phyloP scores from a whole-genome alignment of 2,329 filamentous ascomycete genomes.

The Pseudogymnoascus verrucosus region DNA sequence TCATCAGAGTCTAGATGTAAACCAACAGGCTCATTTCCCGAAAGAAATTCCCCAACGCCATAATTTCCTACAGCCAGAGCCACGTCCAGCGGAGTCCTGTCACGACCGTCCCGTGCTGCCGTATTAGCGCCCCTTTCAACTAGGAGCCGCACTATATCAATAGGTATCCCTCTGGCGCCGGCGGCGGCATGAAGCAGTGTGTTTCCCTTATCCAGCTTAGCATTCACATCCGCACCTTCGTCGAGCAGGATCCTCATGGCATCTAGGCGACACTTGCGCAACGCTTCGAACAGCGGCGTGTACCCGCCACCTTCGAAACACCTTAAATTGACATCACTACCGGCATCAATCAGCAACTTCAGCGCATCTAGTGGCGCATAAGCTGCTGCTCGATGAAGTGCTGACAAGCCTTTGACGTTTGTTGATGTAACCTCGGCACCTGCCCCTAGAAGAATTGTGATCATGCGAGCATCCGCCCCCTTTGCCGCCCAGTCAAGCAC shows the following conservation, averaged over 20 bases:
- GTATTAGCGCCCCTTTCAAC: background rate
- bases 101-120: background rate
- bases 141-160: background rate
- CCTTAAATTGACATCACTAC: background rate
- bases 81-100: background rate
- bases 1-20: background rate
- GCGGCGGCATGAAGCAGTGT: background rate
- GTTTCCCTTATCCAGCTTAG: background rate
- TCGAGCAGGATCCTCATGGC: background rate
- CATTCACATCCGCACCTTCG: background rate
- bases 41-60: background rate
- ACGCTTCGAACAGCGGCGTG: background rate
- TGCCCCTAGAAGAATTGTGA: background rate
- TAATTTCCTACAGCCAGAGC: background rate
- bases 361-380: background rate
- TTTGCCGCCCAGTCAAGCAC: background rate
- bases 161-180: background rate
- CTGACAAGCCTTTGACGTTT: background rate
- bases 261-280: background rate
- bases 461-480: background rate
- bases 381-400: background rate
- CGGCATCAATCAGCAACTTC: background rate
- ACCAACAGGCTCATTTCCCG: background rate
- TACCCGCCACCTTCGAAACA: background rate
- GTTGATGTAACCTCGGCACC: background rate